Evolutionary conservation across 768 basidiomycete species (phyloP), one percentile per base, ranked within the genome.

Genomic region (Royoungia palumana): DNA sequence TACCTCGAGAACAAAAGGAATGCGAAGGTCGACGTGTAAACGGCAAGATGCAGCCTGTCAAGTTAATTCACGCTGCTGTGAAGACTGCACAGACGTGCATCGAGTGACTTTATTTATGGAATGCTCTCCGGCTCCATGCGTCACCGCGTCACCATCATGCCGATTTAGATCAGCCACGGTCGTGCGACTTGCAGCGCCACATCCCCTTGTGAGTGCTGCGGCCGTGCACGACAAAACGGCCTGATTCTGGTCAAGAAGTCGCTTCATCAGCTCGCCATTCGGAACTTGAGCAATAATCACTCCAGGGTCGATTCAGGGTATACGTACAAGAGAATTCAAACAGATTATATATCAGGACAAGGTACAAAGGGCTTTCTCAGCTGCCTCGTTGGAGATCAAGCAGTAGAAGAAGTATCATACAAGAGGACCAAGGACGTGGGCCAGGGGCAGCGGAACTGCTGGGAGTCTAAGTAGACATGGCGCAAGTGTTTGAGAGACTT

Each of bases 401-500:
- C 47, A 45, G 50, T 32, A 21, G 56, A 25, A 38, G 65, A 30
- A 20, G 17, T 36, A 44, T 67, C 66, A 17, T 68, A 68, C 71
- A 81, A 70, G 30, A 89, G 59, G 22, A 80, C 68, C 76, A 90
- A 69, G 2, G 81, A 79, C 7, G 76, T 78, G 1, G 88, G 84
- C 87, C 87, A 89, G 16, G 85, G 80, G 5, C 71, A 71, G 11
- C 76, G 69, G n/a, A 69, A 46, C 57, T 80, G 75, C 2, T 72
- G 64, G 1, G 62, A 57, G 49, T 79, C 75, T 51, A 90, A 68
- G 63, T 87, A 89, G 46, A 74, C 72, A 56, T 76, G 76, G 10
- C 69, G 69, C 20, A 81, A 64, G 40, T 80, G 75, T 5, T 74
- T 79, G 37, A 76, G 69, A 34, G 72, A 68, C 3, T 57, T 53